Evolutionary conservation across 352 stramenopile genomes (phyloP).

Genomic region (Phytophthora sojae): DNA sequence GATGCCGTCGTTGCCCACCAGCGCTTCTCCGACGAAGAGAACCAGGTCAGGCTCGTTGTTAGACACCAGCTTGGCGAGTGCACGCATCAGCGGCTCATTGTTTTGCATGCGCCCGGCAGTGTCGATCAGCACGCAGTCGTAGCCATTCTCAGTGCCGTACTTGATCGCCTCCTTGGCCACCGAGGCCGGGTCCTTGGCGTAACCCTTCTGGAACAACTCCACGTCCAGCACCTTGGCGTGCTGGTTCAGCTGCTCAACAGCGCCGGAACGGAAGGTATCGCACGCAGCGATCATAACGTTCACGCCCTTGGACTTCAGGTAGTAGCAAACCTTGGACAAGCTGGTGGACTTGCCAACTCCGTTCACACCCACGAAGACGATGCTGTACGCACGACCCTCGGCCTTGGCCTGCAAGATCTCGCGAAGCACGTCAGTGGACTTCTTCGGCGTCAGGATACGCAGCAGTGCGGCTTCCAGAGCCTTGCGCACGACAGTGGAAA

Average conservation of each 20-base stretch:
- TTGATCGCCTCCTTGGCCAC: slow-evolving; percentile 97
- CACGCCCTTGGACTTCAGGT: slow-evolving; percentile 97
- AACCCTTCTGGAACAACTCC: slow-evolving; percentile 95
- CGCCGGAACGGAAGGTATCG: slow-evolving; percentile 98
- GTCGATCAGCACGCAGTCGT: slow-evolving; percentile 98
- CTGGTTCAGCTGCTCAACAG: slow-evolving; percentile 98
- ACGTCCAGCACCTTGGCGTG: slow-evolving; percentile 97
- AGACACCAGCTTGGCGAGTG: slow-evolving; percentile 96
- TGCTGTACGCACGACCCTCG: slow-evolving; percentile 94
- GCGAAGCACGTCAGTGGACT: slow-evolving; percentile 96
- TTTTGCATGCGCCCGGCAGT: slow-evolving; percentile 99
- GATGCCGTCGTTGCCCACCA: slow-evolving; percentile 99
- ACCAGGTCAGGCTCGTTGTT: slow-evolving; percentile 98
- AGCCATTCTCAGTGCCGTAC: slow-evolving; percentile 93
- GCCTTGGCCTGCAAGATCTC: slow-evolving; percentile 92
- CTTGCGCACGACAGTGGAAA: slow-evolving; percentile 94
- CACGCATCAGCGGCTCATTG: slow-evolving; percentile 99
- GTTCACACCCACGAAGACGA: slow-evolving; percentile 99
- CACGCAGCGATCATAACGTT: slow-evolving; percentile 97
- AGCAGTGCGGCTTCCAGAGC: slow-evolving; percentile 95
- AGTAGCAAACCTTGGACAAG: slow-evolving; percentile 99
- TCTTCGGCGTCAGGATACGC: slow-evolving; percentile 96
- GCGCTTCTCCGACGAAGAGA: slow-evolving; percentile 98
- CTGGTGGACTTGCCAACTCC: slow-evolving; percentile 99
- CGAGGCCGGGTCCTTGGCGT: slow-evolving; percentile 96